A percentile compares a stretch with the other conserved stretches of the same genome.
These are phyloP conservation scores for Aspergillus affinis DNA, from an alignment of 495 filamentous ascomycete species.

Conservation along the genomic window DNA sequence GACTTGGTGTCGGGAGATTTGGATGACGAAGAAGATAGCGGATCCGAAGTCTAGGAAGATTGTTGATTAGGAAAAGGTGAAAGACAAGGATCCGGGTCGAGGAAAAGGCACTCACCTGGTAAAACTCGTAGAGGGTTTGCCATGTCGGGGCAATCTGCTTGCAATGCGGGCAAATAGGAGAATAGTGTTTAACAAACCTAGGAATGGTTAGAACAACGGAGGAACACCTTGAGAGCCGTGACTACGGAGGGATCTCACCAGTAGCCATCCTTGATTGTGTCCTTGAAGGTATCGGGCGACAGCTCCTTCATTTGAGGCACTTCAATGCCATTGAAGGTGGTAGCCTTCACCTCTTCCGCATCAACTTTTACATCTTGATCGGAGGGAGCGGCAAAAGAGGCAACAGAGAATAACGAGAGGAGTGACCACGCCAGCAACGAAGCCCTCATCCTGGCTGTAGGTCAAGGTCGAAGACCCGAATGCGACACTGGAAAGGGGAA, in stretches of 20 bases:
- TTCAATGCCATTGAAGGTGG: slow-evolving; percentile 75
- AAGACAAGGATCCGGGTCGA: neutral
- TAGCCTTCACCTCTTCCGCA: slow-evolving; percentile 29
- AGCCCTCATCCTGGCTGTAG: slow-evolving; percentile 36
- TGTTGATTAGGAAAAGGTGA: slow-evolving; percentile 13
- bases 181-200: slow-evolving; percentile 77
- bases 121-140: slow-evolving; percentile 94
- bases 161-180: slow-evolving; percentile 80
- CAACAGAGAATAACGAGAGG: slow-evolving; percentile 40
- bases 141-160: slow-evolving; percentile 75
- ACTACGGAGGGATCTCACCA: slow-evolving; percentile 43
- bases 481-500: slow-evolving; percentile 14
- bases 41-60: slow-evolving; percentile 67
- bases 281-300: slow-evolving; percentile 53
- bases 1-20: slow-evolving; percentile 48
- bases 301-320: slow-evolving; percentile 75
- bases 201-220: slow-evolving; percentile 19
- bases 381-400: slow-evolving; percentile 37
- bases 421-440: slow-evolving; percentile 44
- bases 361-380: slow-evolving; percentile 20
- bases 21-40: slow-evolving; percentile 46
- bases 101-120: slow-evolving; percentile 56
- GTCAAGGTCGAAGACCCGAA: slow-evolving; percentile 17
- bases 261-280: slow-evolving; percentile 61
- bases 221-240: neutral